Evolutionary conservation across 169 alveolate genomes (phyloP).

Genomic region (Nephromyces sp.): DNA sequence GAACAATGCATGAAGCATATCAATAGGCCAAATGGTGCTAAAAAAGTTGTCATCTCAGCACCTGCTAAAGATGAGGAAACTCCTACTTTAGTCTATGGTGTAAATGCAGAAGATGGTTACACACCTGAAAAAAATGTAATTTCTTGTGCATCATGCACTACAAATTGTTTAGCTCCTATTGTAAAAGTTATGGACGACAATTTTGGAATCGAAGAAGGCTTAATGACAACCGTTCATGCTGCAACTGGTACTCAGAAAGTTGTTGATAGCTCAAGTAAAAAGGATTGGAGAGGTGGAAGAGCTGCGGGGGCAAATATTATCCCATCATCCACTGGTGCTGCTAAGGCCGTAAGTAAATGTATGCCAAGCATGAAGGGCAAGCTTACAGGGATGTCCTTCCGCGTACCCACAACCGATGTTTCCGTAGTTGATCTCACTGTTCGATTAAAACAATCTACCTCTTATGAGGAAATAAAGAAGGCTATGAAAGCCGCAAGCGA

Average conservation of each 20-base stretch:
- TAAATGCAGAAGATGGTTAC: constrained; percentile 82
- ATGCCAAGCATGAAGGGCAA: constrained; percentile 92
- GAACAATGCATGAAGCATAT: constrained; percentile 51
- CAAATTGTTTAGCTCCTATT: constrained; percentile 96
- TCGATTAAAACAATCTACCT: constrained; percentile 80
- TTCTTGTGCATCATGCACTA: constrained; percentile 98
- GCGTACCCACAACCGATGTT: constrained; percentile 95
- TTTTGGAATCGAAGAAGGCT: constrained; percentile 95
- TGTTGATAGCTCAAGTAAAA: constrained; percentile 96
- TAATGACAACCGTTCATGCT: constrained; percentile 99
- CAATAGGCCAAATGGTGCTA: constrained; percentile 77
- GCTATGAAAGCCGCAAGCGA: constrained; percentile 85
- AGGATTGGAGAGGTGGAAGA: constrained; percentile 99
- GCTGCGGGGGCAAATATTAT: constrained; percentile 92
- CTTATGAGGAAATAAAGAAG: constrained; percentile 78
- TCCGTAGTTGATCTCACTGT: constrained; percentile 97
- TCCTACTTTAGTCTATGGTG: constrained; percentile 92
- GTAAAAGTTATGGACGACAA: constrained; percentile 90
- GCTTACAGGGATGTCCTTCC: constrained; percentile 98
- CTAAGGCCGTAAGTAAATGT: constrained; percentile 97
- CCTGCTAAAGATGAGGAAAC: constrained; percentile 95
- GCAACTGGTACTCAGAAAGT: constrained; percentile 93
- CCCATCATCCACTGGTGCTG: constrained; percentile 97
- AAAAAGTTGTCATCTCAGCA: constrained; percentile 88
- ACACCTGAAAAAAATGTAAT: constrained; percentile 69